These are phyloP conservation scores for Sonneratia caseolaris DNA, from an alignment of 345 rosid genomes.

Conservation along the genomic window DNA sequence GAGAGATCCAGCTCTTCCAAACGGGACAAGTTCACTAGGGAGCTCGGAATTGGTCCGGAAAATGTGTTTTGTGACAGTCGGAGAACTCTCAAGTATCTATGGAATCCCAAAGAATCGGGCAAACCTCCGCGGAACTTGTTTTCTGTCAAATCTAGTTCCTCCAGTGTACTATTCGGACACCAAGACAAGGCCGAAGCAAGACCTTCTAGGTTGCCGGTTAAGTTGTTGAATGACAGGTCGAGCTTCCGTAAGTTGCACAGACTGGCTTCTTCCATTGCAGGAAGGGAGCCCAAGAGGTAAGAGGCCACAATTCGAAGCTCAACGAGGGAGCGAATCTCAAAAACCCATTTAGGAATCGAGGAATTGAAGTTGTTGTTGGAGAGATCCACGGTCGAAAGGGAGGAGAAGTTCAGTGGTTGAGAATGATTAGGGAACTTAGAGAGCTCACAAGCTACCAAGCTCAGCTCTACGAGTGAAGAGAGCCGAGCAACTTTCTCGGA, in stretches of 20 bases:
- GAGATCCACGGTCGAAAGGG: slow-evolving; percentile 21
- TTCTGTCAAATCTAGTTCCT: not conserved
- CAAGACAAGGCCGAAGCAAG: slow-evolving; percentile 5
- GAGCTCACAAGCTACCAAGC: slow-evolving; percentile 13
- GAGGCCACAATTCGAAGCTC: slow-evolving; percentile 13
- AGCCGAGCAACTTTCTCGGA: slow-evolving; percentile 12
- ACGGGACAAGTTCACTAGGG: slow-evolving; percentile 14
- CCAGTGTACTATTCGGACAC: not conserved
- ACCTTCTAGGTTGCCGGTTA: not conserved
- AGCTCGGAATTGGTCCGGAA: slow-evolving; percentile 16
- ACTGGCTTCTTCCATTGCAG: not conserved
- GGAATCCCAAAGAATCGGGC: slow-evolving; percentile 14
- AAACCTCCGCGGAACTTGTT: slow-evolving; percentile 1
- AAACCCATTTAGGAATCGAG: slow-evolving; percentile 16
- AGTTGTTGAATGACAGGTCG: slow-evolving; percentile 2
- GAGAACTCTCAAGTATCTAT: slow-evolving; percentile 8
- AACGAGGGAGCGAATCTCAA: slow-evolving; percentile 9
- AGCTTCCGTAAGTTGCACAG: slow-evolving; percentile 5
- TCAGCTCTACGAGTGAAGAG: slow-evolving; percentile 19
- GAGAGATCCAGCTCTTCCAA: slow-evolving; percentile 11
- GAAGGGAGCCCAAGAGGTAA: slow-evolving; percentile 11
- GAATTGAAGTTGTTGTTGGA: slow-evolving; percentile 20
- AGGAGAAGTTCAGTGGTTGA: slow-evolving; percentile 12
- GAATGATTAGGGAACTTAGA: slow-evolving; percentile 12
- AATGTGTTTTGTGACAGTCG: slow-evolving; percentile 3